Evolutionary conservation across 2,329 filamentous ascomycete species (phyloP).

Genomic region (Colletotrichum noveboracense): DNA sequence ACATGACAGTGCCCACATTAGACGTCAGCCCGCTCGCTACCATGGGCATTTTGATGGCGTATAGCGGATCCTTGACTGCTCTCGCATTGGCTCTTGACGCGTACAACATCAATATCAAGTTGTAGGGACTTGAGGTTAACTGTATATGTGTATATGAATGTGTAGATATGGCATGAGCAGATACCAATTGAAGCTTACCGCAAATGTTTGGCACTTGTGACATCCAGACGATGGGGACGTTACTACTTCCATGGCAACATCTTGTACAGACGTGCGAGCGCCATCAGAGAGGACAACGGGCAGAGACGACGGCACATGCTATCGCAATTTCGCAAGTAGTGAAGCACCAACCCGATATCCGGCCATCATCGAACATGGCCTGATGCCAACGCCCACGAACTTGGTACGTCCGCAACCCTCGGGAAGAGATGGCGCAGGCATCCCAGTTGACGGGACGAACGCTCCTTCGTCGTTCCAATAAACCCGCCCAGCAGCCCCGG

Average conservation of each 20-base stretch:
- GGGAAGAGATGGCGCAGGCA: not conserved
- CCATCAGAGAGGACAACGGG: not conserved
- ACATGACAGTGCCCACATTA: slow-evolving; percentile 84
- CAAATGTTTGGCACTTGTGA: not conserved
- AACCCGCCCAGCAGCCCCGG: not conserved
- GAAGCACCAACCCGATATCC: not conserved
- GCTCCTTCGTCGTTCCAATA: not conserved
- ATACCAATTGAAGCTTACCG: not conserved
- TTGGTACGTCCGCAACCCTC: not conserved
- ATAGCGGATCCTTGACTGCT: slow-evolving; percentile 70
- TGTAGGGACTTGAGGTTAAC: slow-evolving; percentile 46
- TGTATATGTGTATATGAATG: not conserved
- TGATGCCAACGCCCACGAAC: not conserved
- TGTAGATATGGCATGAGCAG: not conserved
- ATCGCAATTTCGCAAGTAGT: not conserved
- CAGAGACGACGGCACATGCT: not conserved
- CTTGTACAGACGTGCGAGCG: not conserved
- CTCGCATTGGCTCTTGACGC: slow-evolving; percentile 71
- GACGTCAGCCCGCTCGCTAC: slow-evolving; percentile 68
- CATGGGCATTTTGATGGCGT: slow-evolving; percentile 77
- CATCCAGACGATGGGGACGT: not conserved
- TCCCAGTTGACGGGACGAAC: not conserved
- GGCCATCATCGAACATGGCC: not conserved
- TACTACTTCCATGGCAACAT: not conserved
- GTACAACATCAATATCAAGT: slow-evolving; percentile 72